These are phyloP conservation scores for Cantharellus anzutake DNA, from an alignment of 768 basidiomycete species.

Conservation along the genomic window DNA sequence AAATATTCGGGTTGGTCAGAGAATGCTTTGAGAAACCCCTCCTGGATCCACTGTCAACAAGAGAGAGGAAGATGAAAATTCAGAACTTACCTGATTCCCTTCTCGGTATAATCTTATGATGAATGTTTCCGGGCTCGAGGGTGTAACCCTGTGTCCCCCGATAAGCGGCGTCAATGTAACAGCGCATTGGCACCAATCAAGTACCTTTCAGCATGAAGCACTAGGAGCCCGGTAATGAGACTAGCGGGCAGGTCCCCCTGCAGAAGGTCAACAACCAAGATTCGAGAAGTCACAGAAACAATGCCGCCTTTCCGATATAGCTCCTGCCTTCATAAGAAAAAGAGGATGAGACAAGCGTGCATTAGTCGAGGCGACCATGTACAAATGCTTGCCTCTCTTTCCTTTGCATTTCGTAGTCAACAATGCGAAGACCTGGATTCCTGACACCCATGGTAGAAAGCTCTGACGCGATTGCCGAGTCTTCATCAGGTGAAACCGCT, in stretches of 20 bases:
- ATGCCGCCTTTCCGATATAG: slow-evolving; percentile 80
- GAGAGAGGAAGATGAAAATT: neutral
- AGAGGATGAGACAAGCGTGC: too few species aligned
- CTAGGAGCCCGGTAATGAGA: slow-evolving; percentile 72
- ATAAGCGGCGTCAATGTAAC: neutral
- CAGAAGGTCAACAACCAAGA: slow-evolving; percentile 88
- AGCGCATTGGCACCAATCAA: neutral
- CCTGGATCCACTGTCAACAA: slow-evolving; percentile 13
- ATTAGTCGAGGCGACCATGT: neutral
- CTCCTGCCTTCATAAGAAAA: slow-evolving; percentile 36
- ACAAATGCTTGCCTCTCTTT: slow-evolving; percentile 49
- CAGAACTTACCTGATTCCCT: slow-evolving; percentile 40
- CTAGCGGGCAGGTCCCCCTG: slow-evolving; percentile 68
- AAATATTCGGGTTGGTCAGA: slow-evolving; percentile 94
- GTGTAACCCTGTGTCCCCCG: slow-evolving; percentile 43
- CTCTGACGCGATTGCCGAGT: slow-evolving; percentile 80
- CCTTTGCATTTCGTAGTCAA: slow-evolving; percentile 62
- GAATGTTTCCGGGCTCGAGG: slow-evolving; percentile 77
- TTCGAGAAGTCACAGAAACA: slow-evolving; percentile 81
- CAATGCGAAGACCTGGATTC: slow-evolving; percentile 62
- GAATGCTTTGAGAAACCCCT: slow-evolving; percentile 90
- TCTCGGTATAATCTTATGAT: slow-evolving; percentile 81
- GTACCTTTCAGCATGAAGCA: slow-evolving; percentile 83
- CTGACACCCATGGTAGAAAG: slow-evolving; percentile 82
- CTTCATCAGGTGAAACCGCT: slow-evolving; percentile 60